These are phyloP conservation scores for Glarea lozoyensis DNA, from an alignment of 495 filamentous ascomycete genomes.

Conservation along the genomic window DNA sequence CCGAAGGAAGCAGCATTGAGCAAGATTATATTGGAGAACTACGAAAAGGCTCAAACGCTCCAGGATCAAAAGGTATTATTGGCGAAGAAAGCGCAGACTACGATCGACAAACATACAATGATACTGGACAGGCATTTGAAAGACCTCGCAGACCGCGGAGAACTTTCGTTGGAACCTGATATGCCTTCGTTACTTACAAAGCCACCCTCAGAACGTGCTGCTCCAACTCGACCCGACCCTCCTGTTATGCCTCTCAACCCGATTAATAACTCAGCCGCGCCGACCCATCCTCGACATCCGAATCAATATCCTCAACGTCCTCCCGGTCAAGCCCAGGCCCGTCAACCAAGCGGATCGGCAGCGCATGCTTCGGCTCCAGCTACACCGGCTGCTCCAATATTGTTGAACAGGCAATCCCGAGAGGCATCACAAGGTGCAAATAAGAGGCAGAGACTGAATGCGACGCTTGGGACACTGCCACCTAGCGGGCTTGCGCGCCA, in stretches of 20 bases:
- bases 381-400: constrained; percentile 53
- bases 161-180: constrained; percentile 68
- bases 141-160: constrained; percentile 66
- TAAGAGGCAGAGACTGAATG: constrained; percentile 65
- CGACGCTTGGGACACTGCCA: constrained; percentile 55
- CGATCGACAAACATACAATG: constrained; percentile 84
- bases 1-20: constrained; percentile 75
- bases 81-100: constrained; percentile 62
- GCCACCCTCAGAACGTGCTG: constrained; percentile 13
- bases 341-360: constrained; percentile 3
- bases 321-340: constrained; percentile 28
- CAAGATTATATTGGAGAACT: constrained; percentile 61
- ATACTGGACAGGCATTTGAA: constrained; percentile 82
- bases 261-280: constrained; percentile 28
- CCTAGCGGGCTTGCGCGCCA: constrained; percentile 66
- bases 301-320: constrained; percentile 31
- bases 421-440: constrained; percentile 66
- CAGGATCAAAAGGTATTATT: constrained; percentile 83
- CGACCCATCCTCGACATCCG: constrained; percentile 33
- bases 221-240: constrained; percentile 27
- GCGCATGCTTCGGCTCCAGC: constrained; percentile 50
- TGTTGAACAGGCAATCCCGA: constrained; percentile 54
- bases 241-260: constrained; percentile 41
- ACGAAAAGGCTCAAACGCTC: constrained; percentile 59
- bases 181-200: constrained; percentile 63